Evolutionary conservation across 495 filamentous ascomycete species (phyloP), one percentile per base, ranked within the genome.

Genomic region (Margaritispora aquatica): DNA sequence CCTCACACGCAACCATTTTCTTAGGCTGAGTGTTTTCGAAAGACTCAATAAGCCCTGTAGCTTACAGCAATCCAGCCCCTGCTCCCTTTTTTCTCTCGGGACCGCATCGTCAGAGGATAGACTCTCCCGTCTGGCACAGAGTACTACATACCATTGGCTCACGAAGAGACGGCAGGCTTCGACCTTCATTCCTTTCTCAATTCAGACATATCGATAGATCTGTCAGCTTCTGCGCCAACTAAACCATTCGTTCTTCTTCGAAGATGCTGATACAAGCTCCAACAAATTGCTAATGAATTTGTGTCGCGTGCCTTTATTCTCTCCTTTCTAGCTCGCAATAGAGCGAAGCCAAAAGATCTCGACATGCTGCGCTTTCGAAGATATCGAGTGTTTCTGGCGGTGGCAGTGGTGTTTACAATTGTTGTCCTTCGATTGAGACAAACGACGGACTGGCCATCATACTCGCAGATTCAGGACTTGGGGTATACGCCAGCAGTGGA

Each of bases 281-380:
- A 27, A 48, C 17, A 23, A 10, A 20, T 19, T 24, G 41, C 41
- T 57, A 44, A 57, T 24, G 44, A 49, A 9, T 27, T 21, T 11
- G 11, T 57, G 54, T 57, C 54, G 54, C 54, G 10, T 57, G 54
- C 31, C 27, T 34, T 8, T 31, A 21, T 53, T 29, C 10, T 26
- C 47, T 24, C 21, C 26, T 24, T 50, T 50, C 5, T n/a, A 24
- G 4, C 8, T 26, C 21, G 5, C 47, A 4, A 44, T 44, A 15
- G 38, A 44, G 38, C 15, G 21, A 21, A 11, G 19, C 27, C 22
- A 23, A 21, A 60, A 26, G 17, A 22, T 34, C 19, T 60, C 58
- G 29, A 51, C 19, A 92, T 94, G 90, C 74, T 89, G 58, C 87
- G 89, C 38, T 71, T 88, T 62, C 85, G 90, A 53, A 80, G 89